Evolutionary conservation across 495 filamentous ascomycete genomes (phyloP).

Genomic region (Cenococcum geophilum): DNA sequence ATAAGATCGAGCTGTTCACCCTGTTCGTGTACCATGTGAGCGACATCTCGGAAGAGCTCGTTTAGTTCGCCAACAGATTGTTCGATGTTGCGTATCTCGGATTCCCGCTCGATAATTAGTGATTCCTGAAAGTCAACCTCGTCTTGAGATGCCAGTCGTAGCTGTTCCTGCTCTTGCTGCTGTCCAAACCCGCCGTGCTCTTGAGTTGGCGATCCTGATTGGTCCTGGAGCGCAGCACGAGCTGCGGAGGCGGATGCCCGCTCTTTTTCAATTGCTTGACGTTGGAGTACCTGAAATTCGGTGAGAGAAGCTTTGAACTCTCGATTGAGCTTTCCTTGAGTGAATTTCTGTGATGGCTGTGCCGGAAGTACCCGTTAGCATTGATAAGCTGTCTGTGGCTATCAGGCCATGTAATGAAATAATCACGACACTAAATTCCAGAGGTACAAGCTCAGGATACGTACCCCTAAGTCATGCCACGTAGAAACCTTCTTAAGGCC

Average conservation of each 20-base stretch:
- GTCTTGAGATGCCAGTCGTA: slow-evolving; percentile 79
- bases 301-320: slow-evolving; percentile 81
- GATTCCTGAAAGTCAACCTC: slow-evolving; percentile 98
- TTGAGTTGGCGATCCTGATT: slow-evolving; percentile 31
- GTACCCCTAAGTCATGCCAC: slow-evolving; percentile 89
- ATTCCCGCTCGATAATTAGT: slow-evolving; percentile 89
- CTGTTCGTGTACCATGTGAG: slow-evolving; percentile 91
- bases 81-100: slow-evolving; percentile 95
- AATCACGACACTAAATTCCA: neutral
- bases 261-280: slow-evolving; percentile 84
- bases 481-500: slow-evolving; percentile 83
- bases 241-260: slow-evolving; percentile 77
- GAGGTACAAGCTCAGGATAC: slow-evolving; percentile 30
- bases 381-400: neutral
- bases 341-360: slow-evolving; percentile 90
- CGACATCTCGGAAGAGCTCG: slow-evolving; percentile 93
- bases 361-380: neutral
- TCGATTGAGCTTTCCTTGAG: slow-evolving; percentile 85
- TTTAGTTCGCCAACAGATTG: slow-evolving; percentile 92
- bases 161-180: slow-evolving; percentile 68
- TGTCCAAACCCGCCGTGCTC: slow-evolving; percentile 43
- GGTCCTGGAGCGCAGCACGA: slow-evolving; percentile 62
- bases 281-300: slow-evolving; percentile 88
- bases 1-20: slow-evolving; percentile 87
- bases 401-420: neutral